Conservation (phyloP, 2,329 filamentous ascomycete species). For the Sporothrix dimorphospora region DNA sequence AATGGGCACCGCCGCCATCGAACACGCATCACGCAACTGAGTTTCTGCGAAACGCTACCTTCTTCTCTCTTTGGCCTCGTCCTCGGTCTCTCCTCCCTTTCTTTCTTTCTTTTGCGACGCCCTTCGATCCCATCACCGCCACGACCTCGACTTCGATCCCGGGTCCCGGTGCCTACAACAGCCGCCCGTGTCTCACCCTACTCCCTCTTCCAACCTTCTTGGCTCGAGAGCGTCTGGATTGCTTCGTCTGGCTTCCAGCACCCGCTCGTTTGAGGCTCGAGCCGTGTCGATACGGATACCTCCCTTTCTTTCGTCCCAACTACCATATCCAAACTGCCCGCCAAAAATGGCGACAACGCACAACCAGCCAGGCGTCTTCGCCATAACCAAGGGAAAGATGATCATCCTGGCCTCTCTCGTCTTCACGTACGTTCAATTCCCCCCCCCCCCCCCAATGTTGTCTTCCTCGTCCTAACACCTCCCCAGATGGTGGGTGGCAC, state of each 20-base stretch:
- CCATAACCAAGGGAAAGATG: constrained; percentile 44
- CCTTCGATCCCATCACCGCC: not conserved
- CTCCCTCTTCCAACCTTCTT: not conserved
- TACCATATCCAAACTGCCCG: not conserved
- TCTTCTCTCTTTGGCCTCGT: not conserved
- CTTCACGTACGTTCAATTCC: constrained; percentile 44
- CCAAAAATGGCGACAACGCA: constrained; percentile 32
- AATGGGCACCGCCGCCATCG: constrained; percentile 24
- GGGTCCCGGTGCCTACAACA: no score
- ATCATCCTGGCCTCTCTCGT: constrained; percentile 43
- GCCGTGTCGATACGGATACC: not conserved
- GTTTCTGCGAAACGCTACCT: not conserved
- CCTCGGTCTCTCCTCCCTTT: not conserved
- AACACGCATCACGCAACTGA: not conserved
- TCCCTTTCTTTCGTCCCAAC: constrained; percentile 17
- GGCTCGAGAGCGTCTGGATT: not conserved
- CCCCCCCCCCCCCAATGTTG: no score
- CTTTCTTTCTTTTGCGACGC: not conserved
- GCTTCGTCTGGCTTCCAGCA: no score
- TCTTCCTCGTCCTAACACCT: not conserved
- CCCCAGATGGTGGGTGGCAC: constrained; percentile 53
- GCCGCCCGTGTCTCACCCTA: not conserved
- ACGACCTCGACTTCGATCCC: not conserved
- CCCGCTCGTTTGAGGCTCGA: no score
- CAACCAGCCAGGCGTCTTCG: constrained; percentile 36